Conservation (phyloP, 139 green algal genomes). For the Chlorella sp. region DNA sequence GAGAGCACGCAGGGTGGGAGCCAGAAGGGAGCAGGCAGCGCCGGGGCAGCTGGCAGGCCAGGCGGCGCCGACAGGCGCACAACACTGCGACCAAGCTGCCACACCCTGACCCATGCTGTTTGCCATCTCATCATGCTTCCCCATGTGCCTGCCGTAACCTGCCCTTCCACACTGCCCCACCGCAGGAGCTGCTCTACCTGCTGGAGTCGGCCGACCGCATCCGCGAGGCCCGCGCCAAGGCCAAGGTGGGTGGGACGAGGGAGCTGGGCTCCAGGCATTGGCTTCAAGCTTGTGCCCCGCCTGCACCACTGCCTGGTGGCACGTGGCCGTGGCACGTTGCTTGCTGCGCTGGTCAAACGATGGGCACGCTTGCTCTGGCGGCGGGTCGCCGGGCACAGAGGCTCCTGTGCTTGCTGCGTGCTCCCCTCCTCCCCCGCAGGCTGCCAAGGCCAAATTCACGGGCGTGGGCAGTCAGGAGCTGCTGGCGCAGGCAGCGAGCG, state of each 20-base stretch:
- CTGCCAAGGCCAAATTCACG: conserved; percentile 25
- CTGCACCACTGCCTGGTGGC: no score
- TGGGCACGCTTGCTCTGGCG: no score
- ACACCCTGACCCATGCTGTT: not conserved
- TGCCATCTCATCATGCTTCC: not conserved
- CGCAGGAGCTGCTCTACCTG: not conserved
- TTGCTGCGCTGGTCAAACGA: not conserved
- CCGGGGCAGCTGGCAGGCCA: not conserved
- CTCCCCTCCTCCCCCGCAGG: not conserved
- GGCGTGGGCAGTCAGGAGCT: conserved; percentile 5
- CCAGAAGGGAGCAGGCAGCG: not conserved
- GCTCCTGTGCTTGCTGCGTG: no score
- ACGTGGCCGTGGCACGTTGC: not conserved
- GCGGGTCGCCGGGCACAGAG: no score
- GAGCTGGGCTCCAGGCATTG: not conserved
- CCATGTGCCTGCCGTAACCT: not conserved
- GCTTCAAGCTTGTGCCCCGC: not conserved
- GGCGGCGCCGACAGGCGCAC: not conserved
- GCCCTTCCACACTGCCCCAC: no score
- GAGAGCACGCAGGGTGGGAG: no score
- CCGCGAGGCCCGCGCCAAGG: conserved; percentile 32
- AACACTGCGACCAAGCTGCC: not conserved
- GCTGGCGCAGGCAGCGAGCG: not conserved
- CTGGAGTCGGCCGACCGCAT: conserved; percentile 22
- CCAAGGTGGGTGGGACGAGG: conserved; percentile 1